These are phyloP conservation scores for Colletotrichum sojae DNA, from an alignment of 2,329 filamentous ascomycete species.

Conservation along the genomic window DNA sequence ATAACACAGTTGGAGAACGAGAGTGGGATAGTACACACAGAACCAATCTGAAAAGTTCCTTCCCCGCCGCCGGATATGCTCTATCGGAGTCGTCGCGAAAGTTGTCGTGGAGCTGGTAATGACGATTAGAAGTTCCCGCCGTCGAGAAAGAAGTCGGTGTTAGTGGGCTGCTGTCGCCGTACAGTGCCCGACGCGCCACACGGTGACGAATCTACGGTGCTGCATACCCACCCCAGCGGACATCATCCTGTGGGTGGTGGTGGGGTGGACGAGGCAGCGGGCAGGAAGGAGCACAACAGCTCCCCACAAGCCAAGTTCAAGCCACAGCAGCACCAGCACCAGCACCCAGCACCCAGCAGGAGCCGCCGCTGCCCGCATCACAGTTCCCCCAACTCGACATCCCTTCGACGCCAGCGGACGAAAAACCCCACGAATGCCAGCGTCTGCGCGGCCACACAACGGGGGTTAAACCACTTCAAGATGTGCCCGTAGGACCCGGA, in stretches of 20 bases:
- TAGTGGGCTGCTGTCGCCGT: slow-evolving; percentile 22
- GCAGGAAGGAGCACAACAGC: slow-evolving; percentile 9
- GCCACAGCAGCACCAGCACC: slow-evolving; percentile 24
- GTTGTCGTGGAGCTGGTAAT: slow-evolving; percentile 21
- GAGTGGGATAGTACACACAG: neutral
- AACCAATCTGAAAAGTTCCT: neutral
- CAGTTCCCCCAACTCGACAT: slow-evolving; percentile 29
- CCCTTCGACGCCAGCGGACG: slow-evolving; percentile 24
- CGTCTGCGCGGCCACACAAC: slow-evolving; percentile 17
- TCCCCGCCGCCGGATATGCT: slow-evolving; percentile 4
- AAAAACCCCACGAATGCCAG: slow-evolving; percentile 3
- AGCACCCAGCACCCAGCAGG: neutral
- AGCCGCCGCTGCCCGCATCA: slow-evolving; percentile 22
- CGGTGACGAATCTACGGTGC: slow-evolving; percentile 7
- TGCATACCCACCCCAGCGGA: neutral
- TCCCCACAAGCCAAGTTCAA: slow-evolving; percentile 39
- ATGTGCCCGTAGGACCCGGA: slow-evolving; percentile 29
- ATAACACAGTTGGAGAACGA: neutral
- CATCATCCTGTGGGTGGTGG: slow-evolving; percentile 20
- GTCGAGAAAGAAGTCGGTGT: slow-evolving; percentile 25
- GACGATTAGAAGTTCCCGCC: slow-evolving; percentile 12
- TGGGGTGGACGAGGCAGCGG: slow-evolving; percentile 27
- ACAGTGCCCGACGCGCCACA: neutral
- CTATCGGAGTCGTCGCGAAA: neutral
- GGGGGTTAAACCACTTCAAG: slow-evolving; percentile 21